Percentiles rank a stretch among this genome's conserved stretches.
These are phyloP conservation scores for Phialemonium atrogriseum DNA, from an alignment of 2,329 filamentous ascomycete genomes.

Conservation along the genomic window DNA sequence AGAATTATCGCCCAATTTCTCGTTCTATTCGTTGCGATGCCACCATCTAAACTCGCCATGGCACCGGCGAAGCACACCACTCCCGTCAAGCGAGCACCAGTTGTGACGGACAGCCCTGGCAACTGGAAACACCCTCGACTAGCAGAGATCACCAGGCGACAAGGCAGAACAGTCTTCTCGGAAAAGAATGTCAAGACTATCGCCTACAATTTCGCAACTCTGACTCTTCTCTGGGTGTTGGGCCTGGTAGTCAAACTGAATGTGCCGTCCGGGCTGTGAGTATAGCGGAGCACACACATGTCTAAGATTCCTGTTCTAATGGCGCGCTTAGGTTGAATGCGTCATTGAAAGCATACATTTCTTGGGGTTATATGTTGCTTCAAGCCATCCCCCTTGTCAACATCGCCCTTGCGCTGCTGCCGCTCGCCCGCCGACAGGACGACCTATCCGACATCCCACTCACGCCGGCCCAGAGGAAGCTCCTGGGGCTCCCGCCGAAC, in stretches of 20 bases:
- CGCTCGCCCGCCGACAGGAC: conserved; percentile 65
- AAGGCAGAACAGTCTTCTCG: conserved; percentile 70
- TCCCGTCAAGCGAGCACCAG: conserved; percentile 28
- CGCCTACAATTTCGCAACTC: conserved; percentile 53
- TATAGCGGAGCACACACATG: no score
- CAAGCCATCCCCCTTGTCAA: conserved; percentile 60
- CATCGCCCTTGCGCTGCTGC: conserved; percentile 61
- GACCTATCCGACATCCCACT: conserved; percentile 82
- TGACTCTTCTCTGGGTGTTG: conserved; percentile 20
- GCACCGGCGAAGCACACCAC: conserved; percentile 10
- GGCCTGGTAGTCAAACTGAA: conserved; percentile 27
- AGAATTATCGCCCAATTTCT: no score
- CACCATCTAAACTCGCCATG: no score
- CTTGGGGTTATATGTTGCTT: conserved; percentile 36
- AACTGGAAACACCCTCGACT: conserved; percentile 88
- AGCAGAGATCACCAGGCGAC: conserved; percentile 75
- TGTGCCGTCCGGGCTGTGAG: conserved; percentile 31
- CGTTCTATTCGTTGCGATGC: no score
- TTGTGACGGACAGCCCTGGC: conserved; percentile 52
- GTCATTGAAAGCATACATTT: conserved; percentile 25
- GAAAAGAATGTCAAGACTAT: conserved; percentile 67
- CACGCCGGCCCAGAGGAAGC: conserved; percentile 76
- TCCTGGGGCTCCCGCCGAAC: conserved; percentile 71
- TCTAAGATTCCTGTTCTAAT: conserved; percentile 10
- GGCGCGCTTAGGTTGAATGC: conserved; percentile 21